Conservation (phyloP, 192 early-diverging fungal genomes). For the Neocallimastix lanati region DNA sequence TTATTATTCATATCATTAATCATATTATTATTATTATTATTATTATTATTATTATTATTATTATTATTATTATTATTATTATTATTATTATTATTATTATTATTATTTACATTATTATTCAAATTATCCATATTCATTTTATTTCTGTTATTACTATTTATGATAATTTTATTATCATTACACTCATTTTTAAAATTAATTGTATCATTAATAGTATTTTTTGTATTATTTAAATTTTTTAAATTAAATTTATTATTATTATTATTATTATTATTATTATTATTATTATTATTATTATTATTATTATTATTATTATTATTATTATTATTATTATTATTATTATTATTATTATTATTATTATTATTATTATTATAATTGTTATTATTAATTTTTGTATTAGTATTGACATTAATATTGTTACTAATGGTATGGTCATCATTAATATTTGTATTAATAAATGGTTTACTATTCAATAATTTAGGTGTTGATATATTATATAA, state of each 20-base stretch:
- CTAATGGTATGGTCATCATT: neutral
- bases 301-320: neutral
- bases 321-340: neutral
- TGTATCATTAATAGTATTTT: neutral
- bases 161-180: too few species aligned
- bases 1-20: too few species aligned
- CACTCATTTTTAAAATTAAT: too few species aligned
- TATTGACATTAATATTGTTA: neutral
- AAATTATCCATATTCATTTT: neutral
- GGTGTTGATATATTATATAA: too few species aligned
- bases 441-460: neutral
- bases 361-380: neutral
- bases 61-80: too few species aligned
- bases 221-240: too few species aligned
- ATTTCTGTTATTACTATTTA: neutral
- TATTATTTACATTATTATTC: neutral
- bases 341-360: neutral
- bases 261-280: neutral
- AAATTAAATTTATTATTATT: neutral
- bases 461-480: neutral
- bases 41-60: too few species aligned
- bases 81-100: neutral
- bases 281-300: too few species aligned
- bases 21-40: too few species aligned
- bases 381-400: neutral